These are phyloP conservation scores for Ophiorrhiza pumila DNA, from an alignment of 257 asterid genomes.

Conservation along the genomic window DNA sequence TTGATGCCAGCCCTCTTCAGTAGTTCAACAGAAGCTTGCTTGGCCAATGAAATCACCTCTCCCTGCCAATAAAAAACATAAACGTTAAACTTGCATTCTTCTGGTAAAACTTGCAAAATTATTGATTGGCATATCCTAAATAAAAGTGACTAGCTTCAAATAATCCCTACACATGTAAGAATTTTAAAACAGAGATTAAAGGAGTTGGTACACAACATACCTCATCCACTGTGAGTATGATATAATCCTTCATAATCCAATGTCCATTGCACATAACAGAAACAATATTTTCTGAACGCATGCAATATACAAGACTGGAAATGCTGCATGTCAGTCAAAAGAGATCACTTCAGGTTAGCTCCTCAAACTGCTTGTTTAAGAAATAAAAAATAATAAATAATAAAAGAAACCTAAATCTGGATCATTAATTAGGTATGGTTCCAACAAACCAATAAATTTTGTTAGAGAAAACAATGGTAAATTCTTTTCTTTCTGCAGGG, in stretches of 20 bases:
- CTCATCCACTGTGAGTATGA: constrained; percentile 54
- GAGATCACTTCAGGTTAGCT: not conserved
- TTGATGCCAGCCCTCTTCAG: constrained; percentile 54
- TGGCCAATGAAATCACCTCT: constrained; percentile 46
- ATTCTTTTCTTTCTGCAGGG: too few species aligned
- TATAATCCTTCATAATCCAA: constrained; percentile 71
- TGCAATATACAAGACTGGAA: constrained; percentile 74
- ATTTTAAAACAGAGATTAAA: not conserved
- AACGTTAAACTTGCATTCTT: not conserved
- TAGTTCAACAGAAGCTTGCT: constrained; percentile 47
- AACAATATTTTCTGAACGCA: constrained; percentile 67
- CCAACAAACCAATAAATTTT: too few species aligned
- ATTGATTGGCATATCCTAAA: not conserved
- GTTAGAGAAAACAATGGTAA: too few species aligned
- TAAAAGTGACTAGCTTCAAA: not conserved
- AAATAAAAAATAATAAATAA: not conserved
- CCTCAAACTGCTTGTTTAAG: not conserved
- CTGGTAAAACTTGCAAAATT: not conserved
- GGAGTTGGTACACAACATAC: constrained; percentile 23
- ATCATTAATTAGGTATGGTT: too few species aligned
- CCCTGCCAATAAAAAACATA: constrained; percentile 27
- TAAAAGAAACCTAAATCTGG: not conserved
- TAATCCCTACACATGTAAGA: too few species aligned
- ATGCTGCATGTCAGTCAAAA: constrained; percentile 52
- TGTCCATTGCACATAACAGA: constrained; percentile 72